Conservation (phyloP, 352 stramenopile genomes). For the Globisporangium iwayamae region DNA sequence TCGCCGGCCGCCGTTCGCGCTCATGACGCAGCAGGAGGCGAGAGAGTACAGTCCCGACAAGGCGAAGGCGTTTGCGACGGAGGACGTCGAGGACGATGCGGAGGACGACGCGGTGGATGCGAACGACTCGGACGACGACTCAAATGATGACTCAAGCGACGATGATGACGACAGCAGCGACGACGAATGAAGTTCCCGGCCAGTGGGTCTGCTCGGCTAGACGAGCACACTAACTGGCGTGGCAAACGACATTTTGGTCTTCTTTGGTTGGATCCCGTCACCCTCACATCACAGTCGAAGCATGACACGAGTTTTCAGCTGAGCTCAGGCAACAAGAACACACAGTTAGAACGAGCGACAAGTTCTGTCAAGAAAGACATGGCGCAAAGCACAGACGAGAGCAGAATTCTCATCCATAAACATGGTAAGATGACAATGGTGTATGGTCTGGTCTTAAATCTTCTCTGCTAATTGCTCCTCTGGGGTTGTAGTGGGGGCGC, state of each 20-base stretch:
- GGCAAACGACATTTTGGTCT: not conserved
- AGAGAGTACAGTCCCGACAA: slow-evolving; percentile 55
- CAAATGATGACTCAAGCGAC: slow-evolving; percentile 50
- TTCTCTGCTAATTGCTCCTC: not conserved
- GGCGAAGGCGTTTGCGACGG: slow-evolving; percentile 6
- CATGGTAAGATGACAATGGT: not conserved
- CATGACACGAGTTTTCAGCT: not conserved
- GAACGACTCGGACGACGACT: slow-evolving; percentile 27
- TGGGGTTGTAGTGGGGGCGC: not conserved
- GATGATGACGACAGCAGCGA: slow-evolving; percentile 26
- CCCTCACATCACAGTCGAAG: not conserved
- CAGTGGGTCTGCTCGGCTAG: slow-evolving; percentile 12
- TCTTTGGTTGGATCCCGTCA: not conserved
- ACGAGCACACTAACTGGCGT: slow-evolving; percentile 12
- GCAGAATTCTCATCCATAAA: not conserved
- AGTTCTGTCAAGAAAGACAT: not conserved
- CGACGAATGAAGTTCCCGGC: slow-evolving; percentile 15
- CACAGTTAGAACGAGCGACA: not conserved
- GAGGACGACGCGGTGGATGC: slow-evolving; percentile 26
- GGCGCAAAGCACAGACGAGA: not conserved
- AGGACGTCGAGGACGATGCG: slow-evolving; percentile 14
- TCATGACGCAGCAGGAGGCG: slow-evolving; percentile 79
- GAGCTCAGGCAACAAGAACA: not conserved
- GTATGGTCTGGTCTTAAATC: not conserved
- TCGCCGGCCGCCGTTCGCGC: slow-evolving; percentile 69